Evolutionary conservation across 2,329 filamentous ascomycete species (phyloP).

Genomic region (Penicillium sp.): DNA sequence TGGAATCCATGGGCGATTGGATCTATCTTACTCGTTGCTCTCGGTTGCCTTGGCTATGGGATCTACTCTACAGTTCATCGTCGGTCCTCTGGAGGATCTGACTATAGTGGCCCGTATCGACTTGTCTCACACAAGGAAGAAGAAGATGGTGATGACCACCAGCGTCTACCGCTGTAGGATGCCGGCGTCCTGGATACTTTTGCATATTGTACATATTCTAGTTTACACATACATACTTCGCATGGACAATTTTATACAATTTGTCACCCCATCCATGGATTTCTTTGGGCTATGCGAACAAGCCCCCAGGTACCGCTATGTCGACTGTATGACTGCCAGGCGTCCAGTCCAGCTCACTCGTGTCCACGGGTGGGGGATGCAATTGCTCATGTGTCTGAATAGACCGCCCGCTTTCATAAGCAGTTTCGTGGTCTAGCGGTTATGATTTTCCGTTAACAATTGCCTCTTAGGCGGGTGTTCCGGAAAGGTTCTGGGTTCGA

Average conservation of each 20-base stretch:
- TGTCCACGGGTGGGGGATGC: too few relatives aligned
- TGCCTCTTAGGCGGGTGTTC: not conserved
- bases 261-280: too few relatives aligned
- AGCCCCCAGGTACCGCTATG: too few relatives aligned
- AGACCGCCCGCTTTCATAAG: not conserved
- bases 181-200: constrained; percentile 13
- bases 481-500: not conserved
- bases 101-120: constrained; percentile 9
- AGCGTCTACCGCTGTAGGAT: constrained; percentile 14
- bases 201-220: constrained; percentile 2
- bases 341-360: too few relatives aligned
- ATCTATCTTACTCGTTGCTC: constrained; percentile 8
- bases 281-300: too few relatives aligned
- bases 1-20: constrained; percentile 5
- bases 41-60: constrained; percentile 13
- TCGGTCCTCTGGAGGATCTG: not conserved
- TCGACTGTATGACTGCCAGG: too few relatives aligned
- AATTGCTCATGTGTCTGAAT: not conserved
- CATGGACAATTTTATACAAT: not conserved
- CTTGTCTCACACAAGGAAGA: constrained; percentile 16
- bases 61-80: constrained; percentile 12
- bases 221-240: constrained; percentile 1
- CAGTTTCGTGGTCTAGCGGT: constrained; percentile 7
- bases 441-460: constrained; percentile 8
- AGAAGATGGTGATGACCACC: constrained; percentile 6